phyloP scores from a whole-genome alignment of 2,329 filamentous ascomycete species.

The Boeremia exigua region DNA sequence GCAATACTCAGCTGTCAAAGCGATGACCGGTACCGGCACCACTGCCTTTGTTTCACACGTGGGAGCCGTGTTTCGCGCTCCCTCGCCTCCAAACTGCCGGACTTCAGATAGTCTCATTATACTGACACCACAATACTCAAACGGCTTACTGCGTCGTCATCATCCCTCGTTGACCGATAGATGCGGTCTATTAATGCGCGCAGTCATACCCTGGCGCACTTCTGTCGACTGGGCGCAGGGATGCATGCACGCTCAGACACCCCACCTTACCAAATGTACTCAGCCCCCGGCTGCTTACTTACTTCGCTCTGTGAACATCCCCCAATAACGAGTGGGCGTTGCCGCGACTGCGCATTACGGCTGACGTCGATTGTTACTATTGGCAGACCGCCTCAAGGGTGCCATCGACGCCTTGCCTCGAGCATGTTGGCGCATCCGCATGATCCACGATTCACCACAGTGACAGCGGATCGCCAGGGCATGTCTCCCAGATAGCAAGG shows the following conservation, averaged over 20 bases:
- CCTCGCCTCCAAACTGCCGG: constrained; percentile 18
- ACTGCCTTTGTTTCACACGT: constrained; percentile 17
- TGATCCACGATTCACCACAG: constrained; percentile 23
- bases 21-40: constrained; percentile 1
- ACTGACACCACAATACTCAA: constrained; percentile 13
- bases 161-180: constrained; percentile 20
- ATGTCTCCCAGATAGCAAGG: constrained; percentile 23
- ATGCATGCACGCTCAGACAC: constrained; percentile 24
- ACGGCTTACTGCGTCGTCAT: constrained; percentile 24
- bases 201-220: constrained; percentile 11
- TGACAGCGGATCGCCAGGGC: constrained; percentile 29
- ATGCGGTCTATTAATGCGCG: constrained; percentile 25
- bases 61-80: constrained; percentile 19
- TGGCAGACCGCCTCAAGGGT: constrained; percentile 12
- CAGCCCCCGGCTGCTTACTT: constrained; percentile 35
- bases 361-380: constrained; percentile 12
- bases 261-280: constrained; percentile 26
- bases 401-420: constrained; percentile 13
- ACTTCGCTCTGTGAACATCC: constrained; percentile 1
- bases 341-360: constrained; percentile 18
- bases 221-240: constrained; percentile 17
- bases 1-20: background rate
- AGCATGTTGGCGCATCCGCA: constrained; percentile 21
- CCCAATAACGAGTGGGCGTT: constrained; percentile 14
- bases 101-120: constrained; percentile 8